Conservation (phyloP, 805 yeast genomes). For the Lachancea meyersii region DNA sequence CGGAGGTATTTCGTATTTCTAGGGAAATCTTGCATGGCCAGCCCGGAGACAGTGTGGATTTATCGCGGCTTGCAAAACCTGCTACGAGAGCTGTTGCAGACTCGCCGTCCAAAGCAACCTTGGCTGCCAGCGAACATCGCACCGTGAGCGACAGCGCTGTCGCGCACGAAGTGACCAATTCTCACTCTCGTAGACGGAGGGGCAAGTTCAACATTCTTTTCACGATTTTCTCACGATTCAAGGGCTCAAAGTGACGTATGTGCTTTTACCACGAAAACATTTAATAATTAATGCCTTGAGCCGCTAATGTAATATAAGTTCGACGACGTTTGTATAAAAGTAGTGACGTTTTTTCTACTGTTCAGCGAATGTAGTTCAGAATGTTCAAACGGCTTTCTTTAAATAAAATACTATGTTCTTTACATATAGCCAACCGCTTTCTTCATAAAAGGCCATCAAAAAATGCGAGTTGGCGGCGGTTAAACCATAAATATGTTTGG, state of each 20-base stretch:
- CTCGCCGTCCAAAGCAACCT: neutral
- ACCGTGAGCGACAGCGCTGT: conserved; percentile 25
- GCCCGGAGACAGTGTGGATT: conserved; percentile 32
- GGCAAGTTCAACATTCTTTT: conserved; percentile 4
- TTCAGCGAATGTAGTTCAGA: neutral
- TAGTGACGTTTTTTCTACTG: neutral
- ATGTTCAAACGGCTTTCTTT: neutral
- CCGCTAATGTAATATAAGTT: neutral
- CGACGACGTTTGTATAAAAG: neutral
- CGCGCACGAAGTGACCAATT: conserved; percentile 12
- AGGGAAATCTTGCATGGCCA: conserved; percentile 27
- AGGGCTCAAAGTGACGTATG: neutral
- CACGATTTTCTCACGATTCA: conserved; percentile 4
- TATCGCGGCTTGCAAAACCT: conserved; percentile 11
- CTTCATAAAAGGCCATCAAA: conserved; percentile 1
- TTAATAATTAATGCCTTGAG: conserved; percentile 7
- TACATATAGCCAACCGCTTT: neutral
- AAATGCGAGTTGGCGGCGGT: neutral
- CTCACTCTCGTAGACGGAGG: conserved; percentile 1
- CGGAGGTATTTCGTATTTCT: conserved; percentile 8
- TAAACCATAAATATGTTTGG: conserved; percentile 2
- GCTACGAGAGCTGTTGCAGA: neutral
- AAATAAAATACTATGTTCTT: neutral
- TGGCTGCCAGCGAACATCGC: conserved; percentile 7
- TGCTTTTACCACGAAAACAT: neutral